Conservation (phyloP, 1,139 yeast species). For the Wickerhamomyces sp. region DNA sequence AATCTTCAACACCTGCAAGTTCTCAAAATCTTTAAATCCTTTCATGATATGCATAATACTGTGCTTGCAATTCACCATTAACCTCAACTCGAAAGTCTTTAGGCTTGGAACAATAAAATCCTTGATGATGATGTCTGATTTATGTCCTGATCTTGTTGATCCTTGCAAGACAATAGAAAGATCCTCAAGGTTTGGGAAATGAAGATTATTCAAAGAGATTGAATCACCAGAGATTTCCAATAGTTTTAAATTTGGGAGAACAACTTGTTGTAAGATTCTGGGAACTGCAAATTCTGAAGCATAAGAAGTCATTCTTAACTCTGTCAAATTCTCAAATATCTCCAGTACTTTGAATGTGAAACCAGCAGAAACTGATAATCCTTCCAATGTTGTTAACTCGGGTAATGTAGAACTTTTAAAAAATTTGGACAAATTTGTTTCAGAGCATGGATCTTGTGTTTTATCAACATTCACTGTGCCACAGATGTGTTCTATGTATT, state of each 20-base stretch:
- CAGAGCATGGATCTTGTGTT: neutral
- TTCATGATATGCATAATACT: neutral
- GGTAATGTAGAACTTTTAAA: neutral
- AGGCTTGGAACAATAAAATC: neutral
- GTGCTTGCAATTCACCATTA: slow-evolving; percentile 1
- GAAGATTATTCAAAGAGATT: slow-evolving; percentile 1
- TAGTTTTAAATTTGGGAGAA: neutral
- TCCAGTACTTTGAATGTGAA: slow-evolving; percentile 3
- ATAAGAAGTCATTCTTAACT: neutral
- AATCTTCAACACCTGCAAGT: neutral
- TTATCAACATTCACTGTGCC: slow-evolving; percentile 4
- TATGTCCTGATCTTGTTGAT: neutral
- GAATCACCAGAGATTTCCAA: slow-evolving; percentile 3
- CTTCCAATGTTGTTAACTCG: neutral
- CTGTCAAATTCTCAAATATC: slow-evolving; percentile 1
- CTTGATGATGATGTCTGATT: neutral
- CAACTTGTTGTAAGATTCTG: neutral
- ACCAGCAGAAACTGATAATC: slow-evolving; percentile 1
- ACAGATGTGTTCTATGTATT: neutral
- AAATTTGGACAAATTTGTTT: neutral
- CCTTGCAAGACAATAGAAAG: neutral
- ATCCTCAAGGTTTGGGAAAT: slow-evolving; percentile 4
- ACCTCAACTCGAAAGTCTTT: neutral
- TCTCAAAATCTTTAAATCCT: neutral
- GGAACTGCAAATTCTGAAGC: neutral